These are phyloP conservation scores for Trichosporon coremiiforme DNA, from an alignment of 1,284 basidiomycete genomes.

Conservation along the genomic window DNA sequence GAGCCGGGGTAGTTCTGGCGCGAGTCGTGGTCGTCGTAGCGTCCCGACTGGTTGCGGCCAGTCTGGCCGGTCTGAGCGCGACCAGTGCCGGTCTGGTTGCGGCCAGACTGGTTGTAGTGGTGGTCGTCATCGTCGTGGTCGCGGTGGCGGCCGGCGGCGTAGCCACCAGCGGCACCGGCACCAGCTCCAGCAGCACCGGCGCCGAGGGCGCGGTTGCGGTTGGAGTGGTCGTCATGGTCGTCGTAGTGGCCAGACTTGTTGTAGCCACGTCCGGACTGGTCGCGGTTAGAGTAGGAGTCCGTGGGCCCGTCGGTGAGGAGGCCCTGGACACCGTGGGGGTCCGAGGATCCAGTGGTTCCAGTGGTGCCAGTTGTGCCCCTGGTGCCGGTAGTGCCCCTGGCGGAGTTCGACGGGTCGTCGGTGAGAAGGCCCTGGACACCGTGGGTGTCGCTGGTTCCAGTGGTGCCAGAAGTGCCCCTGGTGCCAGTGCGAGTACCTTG, in stretches of 20 bases:
- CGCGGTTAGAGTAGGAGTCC: too few relatives aligned
- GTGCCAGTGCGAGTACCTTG: not conserved
- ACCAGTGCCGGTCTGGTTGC: too few relatives aligned
- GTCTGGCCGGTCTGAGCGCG: not conserved
- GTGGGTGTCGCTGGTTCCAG: too few relatives aligned
- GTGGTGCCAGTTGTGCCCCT: too few relatives aligned
- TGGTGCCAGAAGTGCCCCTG: too few relatives aligned
- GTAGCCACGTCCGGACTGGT: too few relatives aligned
- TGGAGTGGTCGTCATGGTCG: slow-evolving; percentile 1
- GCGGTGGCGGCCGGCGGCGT: not conserved
- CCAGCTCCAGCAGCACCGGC: not conserved
- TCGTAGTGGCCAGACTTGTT: slow-evolving; percentile 11
- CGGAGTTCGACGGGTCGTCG: too few relatives aligned
- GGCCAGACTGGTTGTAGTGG: not conserved
- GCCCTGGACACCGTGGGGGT: too few relatives aligned
- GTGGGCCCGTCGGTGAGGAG: too few relatives aligned
- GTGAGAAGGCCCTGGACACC: too few relatives aligned
- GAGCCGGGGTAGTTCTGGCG: slow-evolving; percentile 15
- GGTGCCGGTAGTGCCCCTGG: too few relatives aligned
- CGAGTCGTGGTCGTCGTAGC: slow-evolving; percentile 12
- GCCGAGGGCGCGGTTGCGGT: slow-evolving; percentile 10
- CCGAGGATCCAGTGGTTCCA: too few relatives aligned
- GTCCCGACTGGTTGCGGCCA: not conserved
- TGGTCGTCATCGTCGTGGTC: not conserved
- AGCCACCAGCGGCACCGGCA: not conserved